Evolutionary conservation across 2,329 filamentous ascomycete species (phyloP).

Genomic region (Didymellaceae sp.): DNA sequence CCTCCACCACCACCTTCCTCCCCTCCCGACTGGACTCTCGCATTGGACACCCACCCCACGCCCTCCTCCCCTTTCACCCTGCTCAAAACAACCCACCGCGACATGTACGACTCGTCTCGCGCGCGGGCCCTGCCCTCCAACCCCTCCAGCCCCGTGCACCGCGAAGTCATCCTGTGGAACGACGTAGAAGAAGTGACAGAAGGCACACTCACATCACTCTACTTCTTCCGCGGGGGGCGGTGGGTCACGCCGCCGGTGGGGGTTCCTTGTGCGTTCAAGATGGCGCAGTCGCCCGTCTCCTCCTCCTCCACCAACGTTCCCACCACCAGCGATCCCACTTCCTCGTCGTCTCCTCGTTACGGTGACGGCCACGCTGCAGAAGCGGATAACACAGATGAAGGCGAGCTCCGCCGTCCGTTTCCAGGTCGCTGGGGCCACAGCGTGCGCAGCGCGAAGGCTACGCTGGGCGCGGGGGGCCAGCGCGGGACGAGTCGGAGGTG

Average conservation of each 20-base stretch:
- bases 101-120: constrained; percentile 74
- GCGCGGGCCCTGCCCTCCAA: constrained; percentile 62
- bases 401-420: constrained; percentile 45
- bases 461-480: constrained; percentile 81
- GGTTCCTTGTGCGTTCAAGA: constrained; percentile 37
- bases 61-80: constrained; percentile 71
- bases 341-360: too few species aligned
- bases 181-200: constrained; percentile 75
- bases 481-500: constrained; percentile 82
- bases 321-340: too few species aligned
- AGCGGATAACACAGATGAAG: constrained; percentile 32
- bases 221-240: constrained; percentile 72
- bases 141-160: constrained; percentile 32
- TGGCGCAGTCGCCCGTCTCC: too few species aligned
- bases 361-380: neutral
- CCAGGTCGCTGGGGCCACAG: constrained; percentile 49
- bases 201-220: constrained; percentile 81
- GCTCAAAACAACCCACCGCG: constrained; percentile 82
- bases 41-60: constrained; percentile 61
- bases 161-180: constrained; percentile 80
- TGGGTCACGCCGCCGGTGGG: constrained; percentile 79
- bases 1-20: constrained; percentile 6
- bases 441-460: constrained; percentile 44
- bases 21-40: constrained; percentile 55
- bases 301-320: too few species aligned